Conservation (phyloP, 1,284 basidiomycete species). For the Sporisorium scitamineum region DNA sequence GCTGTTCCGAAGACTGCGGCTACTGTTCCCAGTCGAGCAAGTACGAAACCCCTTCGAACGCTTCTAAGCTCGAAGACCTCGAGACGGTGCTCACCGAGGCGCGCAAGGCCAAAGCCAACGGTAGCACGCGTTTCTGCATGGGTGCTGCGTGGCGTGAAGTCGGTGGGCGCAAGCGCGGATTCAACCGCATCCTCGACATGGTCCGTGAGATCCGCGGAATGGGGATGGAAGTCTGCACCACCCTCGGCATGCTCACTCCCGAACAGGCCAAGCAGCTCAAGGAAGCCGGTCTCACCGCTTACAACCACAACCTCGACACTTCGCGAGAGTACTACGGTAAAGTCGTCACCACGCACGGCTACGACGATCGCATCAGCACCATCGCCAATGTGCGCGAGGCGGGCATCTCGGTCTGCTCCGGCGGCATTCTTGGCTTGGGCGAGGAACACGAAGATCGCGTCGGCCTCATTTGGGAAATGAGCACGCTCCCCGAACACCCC, state of each 20-base stretch:
- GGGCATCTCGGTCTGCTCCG: constrained; percentile 96
- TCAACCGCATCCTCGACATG: constrained; percentile 93
- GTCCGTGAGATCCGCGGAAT: constrained; percentile 75
- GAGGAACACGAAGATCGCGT: constrained; percentile 91
- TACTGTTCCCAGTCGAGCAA: constrained; percentile 97
- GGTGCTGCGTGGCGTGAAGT: constrained; percentile 99
- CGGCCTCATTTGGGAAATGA: constrained; percentile 91
- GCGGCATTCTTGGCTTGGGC: constrained; percentile 94
- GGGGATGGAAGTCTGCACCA: constrained; percentile 85
- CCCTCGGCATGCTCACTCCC: constrained; percentile 92
- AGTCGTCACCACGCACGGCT: constrained; percentile 92
- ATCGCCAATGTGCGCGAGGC: constrained; percentile 91
- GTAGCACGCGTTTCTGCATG: constrained; percentile 98
- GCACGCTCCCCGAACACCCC: constrained; percentile 90
- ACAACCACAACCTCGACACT: constrained; percentile 99
- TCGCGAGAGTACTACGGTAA: constrained; percentile 96
- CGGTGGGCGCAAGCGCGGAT: constrained; percentile 91
- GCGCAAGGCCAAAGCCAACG: constrained; percentile 91
- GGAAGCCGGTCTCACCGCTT: constrained; percentile 94
- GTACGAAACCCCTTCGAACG: constrained; percentile 89
- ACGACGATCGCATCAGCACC: constrained; percentile 91
- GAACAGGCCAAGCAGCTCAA: constrained; percentile 89
- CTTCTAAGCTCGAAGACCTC: constrained; percentile 86
- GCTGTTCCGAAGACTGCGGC: constrained; percentile 96
- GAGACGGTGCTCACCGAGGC: constrained; percentile 84